phyloP scores from a whole-genome alignment of 768 basidiomycete species.

The Termitomyces titanicus region DNA sequence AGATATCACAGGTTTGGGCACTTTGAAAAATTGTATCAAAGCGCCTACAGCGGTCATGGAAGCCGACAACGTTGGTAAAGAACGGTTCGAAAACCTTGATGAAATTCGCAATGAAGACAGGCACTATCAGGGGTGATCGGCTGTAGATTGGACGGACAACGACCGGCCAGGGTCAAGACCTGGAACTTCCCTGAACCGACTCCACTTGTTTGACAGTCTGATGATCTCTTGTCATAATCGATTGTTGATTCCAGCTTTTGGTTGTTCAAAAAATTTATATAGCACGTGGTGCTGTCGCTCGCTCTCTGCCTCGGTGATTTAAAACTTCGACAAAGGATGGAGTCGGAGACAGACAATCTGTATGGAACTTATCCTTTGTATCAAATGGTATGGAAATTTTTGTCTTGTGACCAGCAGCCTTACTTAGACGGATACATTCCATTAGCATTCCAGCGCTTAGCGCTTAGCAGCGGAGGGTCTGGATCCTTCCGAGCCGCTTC shows the following conservation, averaged over 20 bases:
- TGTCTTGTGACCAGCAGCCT: too few species aligned
- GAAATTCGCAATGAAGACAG: background rate
- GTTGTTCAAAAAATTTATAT: background rate
- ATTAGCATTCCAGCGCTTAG: too few species aligned
- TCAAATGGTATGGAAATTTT: too few species aligned
- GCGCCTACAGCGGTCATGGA: background rate
- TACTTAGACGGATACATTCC: too few species aligned
- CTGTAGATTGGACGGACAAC: background rate
- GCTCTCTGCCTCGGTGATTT: too few species aligned
- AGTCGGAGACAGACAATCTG: too few species aligned
- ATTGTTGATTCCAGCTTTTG: background rate
- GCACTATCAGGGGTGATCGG: background rate
- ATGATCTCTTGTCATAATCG: too few species aligned
- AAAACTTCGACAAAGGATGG: too few species aligned
- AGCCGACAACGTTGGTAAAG: background rate
- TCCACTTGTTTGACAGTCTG: background rate
- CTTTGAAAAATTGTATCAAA: background rate
- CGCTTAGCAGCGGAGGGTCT: too few species aligned
- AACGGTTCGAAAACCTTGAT: background rate
- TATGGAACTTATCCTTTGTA: too few species aligned
- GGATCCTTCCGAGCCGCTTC: too few species aligned
- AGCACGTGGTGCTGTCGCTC: too few species aligned
- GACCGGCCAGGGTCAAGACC: background rate
- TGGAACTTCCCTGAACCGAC: background rate
- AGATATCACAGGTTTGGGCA: background rate